Evolutionary conservation across 495 filamentous ascomycete genomes (phyloP).

Genomic region (Echria macrotheca): DNA sequence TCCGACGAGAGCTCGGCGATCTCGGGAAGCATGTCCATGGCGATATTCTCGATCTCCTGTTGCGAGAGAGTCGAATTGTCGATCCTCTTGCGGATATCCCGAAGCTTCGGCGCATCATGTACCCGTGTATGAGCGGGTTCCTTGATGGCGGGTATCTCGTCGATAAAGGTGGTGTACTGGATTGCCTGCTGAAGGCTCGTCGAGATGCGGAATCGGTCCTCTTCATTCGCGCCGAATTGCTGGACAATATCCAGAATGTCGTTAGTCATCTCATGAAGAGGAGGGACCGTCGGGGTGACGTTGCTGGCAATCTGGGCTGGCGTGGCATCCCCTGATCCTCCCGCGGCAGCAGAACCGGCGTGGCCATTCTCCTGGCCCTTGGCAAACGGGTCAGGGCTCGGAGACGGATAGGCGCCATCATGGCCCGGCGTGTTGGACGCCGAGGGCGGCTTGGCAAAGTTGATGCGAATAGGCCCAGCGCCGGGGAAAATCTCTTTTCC

Average conservation of each 20-base stretch:
- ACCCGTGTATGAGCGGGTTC: slow-evolving; percentile 87
- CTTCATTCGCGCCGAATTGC: slow-evolving; percentile 82
- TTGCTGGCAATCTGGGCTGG: slow-evolving; percentile 36
- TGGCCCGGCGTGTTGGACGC: slow-evolving; percentile 77
- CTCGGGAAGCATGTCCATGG: slow-evolving; percentile 87
- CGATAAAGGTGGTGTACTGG: slow-evolving; percentile 60
- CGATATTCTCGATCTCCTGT: slow-evolving; percentile 87
- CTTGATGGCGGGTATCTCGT: slow-evolving; percentile 82
- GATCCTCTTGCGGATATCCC: slow-evolving; percentile 95
- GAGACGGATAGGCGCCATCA: slow-evolving; percentile 80
- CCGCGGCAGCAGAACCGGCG: slow-evolving; percentile 30
- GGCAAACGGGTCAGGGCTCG: slow-evolving; percentile 80
- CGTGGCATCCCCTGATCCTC: slow-evolving; percentile 33
- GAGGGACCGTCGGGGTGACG: slow-evolving; percentile 59
- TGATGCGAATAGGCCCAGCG: slow-evolving; percentile 88
- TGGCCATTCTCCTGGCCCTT: slow-evolving; percentile 44
- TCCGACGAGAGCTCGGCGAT: slow-evolving; percentile 92
- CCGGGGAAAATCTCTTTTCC: slow-evolving; percentile 98
- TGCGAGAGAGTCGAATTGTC: slow-evolving; percentile 85
- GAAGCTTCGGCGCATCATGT: slow-evolving; percentile 90
- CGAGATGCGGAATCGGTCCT: slow-evolving; percentile 68
- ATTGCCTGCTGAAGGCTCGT: slow-evolving; percentile 71
- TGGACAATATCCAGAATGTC: slow-evolving; percentile 84
- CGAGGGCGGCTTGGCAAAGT: slow-evolving; percentile 93
- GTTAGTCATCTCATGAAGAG: slow-evolving; percentile 65